These are phyloP conservation scores for Marasmius fiardii DNA, from an alignment of 1,284 basidiomycete species.

Conservation along the genomic window DNA sequence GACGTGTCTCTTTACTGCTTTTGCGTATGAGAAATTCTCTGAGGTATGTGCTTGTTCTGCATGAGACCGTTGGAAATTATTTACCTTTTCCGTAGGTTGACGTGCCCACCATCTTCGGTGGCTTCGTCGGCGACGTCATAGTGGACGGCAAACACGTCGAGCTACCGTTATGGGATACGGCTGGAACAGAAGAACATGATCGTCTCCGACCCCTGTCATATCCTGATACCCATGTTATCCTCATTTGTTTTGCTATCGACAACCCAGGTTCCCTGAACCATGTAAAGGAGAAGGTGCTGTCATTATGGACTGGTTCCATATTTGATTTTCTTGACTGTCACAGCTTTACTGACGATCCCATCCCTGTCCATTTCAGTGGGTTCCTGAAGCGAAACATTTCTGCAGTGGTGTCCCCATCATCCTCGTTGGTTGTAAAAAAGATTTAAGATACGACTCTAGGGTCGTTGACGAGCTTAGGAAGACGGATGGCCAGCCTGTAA, in stretches of 20 bases:
- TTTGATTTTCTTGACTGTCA: conserved; percentile 3
- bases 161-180: conserved; percentile 94
- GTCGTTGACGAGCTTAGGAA: conserved; percentile 80
- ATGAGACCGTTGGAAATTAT: conserved; percentile 9
- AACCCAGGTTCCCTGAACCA: conserved; percentile 92
- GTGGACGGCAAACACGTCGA: conserved; percentile 92
- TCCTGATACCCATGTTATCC: conserved; percentile 90
- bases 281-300: conserved; percentile 88
- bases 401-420: conserved; percentile 86
- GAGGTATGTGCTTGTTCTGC: conserved; percentile 56
- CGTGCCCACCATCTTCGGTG: conserved; percentile 92
- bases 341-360: neutral
- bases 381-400: conserved; percentile 92
- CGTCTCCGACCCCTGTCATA: conserved; percentile 79
- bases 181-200: conserved; percentile 89
- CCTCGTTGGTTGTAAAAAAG: conserved; percentile 92
- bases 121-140: conserved; percentile 84
- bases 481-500: conserved; percentile 80
- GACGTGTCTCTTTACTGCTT: conserved; percentile 84
- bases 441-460: conserved; percentile 76
- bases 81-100: conserved; percentile 65
- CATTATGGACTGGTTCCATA: too few species aligned
- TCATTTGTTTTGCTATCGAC: conserved; percentile 93
- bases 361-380: conserved; percentile 68
- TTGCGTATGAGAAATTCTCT: conserved; percentile 91